phyloP scores from a whole-genome alignment of 306 rosid genomes.

The Quercus glauca region DNA sequence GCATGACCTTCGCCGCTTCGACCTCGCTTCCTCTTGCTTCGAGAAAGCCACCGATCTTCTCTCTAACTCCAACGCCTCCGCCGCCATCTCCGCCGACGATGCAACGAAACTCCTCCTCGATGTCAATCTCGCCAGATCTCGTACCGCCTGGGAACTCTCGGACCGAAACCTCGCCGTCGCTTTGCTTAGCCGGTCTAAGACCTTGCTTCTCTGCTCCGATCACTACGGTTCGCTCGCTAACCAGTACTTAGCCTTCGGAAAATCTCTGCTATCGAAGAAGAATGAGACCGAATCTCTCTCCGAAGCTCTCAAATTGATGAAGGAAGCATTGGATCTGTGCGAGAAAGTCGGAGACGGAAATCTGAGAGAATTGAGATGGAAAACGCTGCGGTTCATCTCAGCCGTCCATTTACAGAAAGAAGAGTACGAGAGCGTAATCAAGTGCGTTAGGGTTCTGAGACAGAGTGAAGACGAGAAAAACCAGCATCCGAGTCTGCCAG shows the following conservation, averaged over 20 bases:
- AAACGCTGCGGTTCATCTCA: slow-evolving; percentile 72
- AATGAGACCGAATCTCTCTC: slow-evolving; percentile 19
- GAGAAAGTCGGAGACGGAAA: slow-evolving; percentile 73
- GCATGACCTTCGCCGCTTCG: slow-evolving; percentile 64
- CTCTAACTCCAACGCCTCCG: slow-evolving; percentile 35
- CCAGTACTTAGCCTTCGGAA: slow-evolving; percentile 66
- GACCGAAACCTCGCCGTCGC: slow-evolving; percentile 65
- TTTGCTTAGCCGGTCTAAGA: slow-evolving; percentile 71
- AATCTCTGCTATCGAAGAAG: slow-evolving; percentile 43
- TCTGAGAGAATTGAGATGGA: slow-evolving; percentile 54
- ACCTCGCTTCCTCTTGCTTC: slow-evolving; percentile 81
- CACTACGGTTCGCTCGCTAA: slow-evolving; percentile 55
- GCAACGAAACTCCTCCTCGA: slow-evolving; percentile 64
- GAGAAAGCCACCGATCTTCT: slow-evolving; percentile 77
- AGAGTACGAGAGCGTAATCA: slow-evolving; percentile 78
- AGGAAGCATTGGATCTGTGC: slow-evolving; percentile 75
- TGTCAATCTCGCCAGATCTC: slow-evolving; percentile 68
- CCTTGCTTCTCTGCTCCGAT: slow-evolving; percentile 56
- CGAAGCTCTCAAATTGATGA: slow-evolving; percentile 79
- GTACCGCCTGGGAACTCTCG: slow-evolving; percentile 79
- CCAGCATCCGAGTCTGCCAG: slow-evolving; percentile 82
- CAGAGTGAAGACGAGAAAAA: slow-evolving; percentile 66
- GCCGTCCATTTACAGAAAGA: slow-evolving; percentile 82
- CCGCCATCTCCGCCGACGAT: slow-evolving; percentile 33
- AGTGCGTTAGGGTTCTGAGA: slow-evolving; percentile 85